Evolutionary conservation across 202 grass and related monocot species (phyloP).

Genomic region (Dendrocalamus latiflorus): DNA sequence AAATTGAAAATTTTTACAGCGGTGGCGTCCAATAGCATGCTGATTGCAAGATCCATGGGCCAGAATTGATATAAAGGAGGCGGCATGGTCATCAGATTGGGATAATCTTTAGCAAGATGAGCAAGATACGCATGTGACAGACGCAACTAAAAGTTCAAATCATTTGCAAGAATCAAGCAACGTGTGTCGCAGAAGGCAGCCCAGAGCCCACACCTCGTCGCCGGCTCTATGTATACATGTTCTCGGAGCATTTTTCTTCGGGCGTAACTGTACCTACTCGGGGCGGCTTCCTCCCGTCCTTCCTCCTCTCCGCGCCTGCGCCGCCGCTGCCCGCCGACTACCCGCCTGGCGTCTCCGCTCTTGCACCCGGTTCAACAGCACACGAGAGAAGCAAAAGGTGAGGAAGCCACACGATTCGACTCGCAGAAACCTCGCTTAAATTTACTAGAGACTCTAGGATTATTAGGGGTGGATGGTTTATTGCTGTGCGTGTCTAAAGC

Average conservation of each 20-base stretch:
- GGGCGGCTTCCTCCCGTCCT: no score
- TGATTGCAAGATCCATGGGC: neutral
- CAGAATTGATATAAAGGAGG: neutral
- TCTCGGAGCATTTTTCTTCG: no score
- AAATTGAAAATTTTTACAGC: neutral
- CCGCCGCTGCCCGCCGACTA: no score
- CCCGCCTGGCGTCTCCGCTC: neutral
- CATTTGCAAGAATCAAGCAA: neutral
- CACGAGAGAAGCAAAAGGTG: neutral
- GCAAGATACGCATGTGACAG: neutral
- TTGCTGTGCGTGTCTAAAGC: neutral
- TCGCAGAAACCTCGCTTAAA: neutral
- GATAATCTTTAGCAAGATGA: neutral
- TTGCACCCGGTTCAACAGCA: neutral
- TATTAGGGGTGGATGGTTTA: neutral
- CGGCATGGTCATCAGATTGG: neutral
- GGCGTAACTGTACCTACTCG: no score
- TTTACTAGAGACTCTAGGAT: neutral
- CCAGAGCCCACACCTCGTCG: neutral
- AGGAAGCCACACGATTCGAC: neutral
- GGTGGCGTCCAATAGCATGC: neutral
- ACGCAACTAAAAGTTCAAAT: neutral
- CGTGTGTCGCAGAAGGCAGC: neutral
- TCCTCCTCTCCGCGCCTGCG: no score
- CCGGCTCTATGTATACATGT: neutral